phyloP scores from a whole-genome alignment of 805 yeast genomes.

The Saturnispora ahearnii region DNA sequence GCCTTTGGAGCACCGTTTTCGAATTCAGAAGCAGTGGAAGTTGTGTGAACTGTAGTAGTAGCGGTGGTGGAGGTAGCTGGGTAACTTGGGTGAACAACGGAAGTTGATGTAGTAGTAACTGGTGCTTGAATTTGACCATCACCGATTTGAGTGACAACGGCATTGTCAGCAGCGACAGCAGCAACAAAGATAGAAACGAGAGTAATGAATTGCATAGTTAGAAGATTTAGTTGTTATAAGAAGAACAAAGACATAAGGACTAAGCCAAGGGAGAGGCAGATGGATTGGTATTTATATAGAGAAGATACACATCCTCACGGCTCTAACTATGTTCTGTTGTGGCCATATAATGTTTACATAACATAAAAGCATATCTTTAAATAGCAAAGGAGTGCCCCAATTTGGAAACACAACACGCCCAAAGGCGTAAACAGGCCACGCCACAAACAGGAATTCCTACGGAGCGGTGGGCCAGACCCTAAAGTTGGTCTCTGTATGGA shows the following conservation, averaged over 20 bases:
- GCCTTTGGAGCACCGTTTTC: slow-evolving; percentile 17
- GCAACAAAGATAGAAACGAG: slow-evolving; percentile 18
- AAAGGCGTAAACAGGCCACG: too few species aligned
- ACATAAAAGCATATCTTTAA: too few species aligned
- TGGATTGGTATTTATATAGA: too few species aligned
- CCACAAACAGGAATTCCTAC: background rate
- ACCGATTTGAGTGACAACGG: slow-evolving; percentile 44
- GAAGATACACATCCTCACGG: too few species aligned
- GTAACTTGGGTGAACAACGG: slow-evolving; percentile 1
- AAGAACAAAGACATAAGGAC: background rate
- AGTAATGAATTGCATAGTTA: slow-evolving; percentile 17
- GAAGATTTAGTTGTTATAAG: too few species aligned
- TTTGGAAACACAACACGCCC: too few species aligned
- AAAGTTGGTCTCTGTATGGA: too few species aligned
- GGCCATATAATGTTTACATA: too few species aligned
- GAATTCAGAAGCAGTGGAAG: slow-evolving; percentile 13
- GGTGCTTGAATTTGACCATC: slow-evolving; percentile 53
- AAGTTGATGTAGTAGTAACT: slow-evolving; percentile 1
- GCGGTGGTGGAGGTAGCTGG: slow-evolving; percentile 1
- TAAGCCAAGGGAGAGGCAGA: background rate
- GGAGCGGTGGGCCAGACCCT: too few species aligned
- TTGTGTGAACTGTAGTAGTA: slow-evolving; percentile 33
- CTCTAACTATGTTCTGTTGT: too few species aligned
- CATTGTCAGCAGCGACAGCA: slow-evolving; percentile 27
- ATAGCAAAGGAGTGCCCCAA: too few species aligned